Conservation (phyloP, 148 eudicot species). For the Beta vulgaris region DNA sequence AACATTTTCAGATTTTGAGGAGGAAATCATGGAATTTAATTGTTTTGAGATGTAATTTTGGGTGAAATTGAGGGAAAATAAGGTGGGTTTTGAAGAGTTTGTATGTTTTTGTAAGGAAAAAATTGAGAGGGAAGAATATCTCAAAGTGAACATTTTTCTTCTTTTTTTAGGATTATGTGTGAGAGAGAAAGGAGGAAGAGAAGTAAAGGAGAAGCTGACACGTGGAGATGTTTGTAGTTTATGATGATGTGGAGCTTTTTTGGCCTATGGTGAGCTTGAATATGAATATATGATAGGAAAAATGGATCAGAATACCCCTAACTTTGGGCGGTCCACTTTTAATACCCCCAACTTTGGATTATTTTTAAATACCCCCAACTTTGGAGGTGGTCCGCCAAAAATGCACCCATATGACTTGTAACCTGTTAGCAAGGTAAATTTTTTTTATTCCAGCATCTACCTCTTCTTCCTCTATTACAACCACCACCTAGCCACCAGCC, state of each 20-base stretch:
- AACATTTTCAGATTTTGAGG: conserved; percentile 16
- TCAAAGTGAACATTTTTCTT: conserved; percentile 13
- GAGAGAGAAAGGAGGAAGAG: conserved; percentile 11
- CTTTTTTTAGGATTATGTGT: not conserved
- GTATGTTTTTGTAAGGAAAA: conserved; percentile 2
- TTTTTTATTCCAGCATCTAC: too few species aligned
- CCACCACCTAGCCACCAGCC: too few species aligned
- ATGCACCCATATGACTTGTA: too few species aligned
- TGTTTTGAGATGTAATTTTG: not conserved
- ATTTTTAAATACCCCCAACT: too few species aligned
- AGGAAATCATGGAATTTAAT: conserved; percentile 16
- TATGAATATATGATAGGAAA: too few species aligned
- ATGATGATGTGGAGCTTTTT: conserved; percentile 26
- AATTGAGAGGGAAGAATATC: conserved; percentile 19
- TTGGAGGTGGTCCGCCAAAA: too few species aligned
- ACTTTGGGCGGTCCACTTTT: too few species aligned
- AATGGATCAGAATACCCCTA: too few species aligned
- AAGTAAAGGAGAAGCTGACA: conserved; percentile 23
- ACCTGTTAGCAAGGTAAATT: too few species aligned
- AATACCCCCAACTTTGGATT: too few species aligned
- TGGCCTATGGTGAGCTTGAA: not conserved
- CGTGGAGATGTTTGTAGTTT: conserved; percentile 19
- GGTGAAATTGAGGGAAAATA: conserved; percentile 5
- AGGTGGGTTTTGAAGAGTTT: conserved; percentile 29
- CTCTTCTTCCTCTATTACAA: too few species aligned